phyloP scores from a whole-genome alignment of 1,139 yeast species.

The Taiozyma sp. region DNA sequence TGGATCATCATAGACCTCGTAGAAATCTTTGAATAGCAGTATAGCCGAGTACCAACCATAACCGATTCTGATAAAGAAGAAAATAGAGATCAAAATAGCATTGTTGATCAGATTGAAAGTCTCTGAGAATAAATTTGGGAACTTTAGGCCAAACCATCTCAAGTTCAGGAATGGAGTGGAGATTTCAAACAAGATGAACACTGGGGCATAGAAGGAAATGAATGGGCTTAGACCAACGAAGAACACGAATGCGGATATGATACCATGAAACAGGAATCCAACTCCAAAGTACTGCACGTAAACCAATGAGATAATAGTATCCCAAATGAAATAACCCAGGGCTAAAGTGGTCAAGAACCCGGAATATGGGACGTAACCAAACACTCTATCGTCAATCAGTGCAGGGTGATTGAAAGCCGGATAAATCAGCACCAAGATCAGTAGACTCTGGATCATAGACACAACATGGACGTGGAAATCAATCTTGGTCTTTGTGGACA shows the following conservation, averaged over 20 bases:
- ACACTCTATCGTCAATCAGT: constrained; percentile 42
- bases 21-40: constrained; percentile 49
- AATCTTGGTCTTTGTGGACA: constrained; percentile 42
- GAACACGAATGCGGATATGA: constrained; percentile 76
- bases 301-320: constrained; percentile 55
- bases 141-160: constrained; percentile 82
- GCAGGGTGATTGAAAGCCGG: constrained; percentile 59
- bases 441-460: constrained; percentile 67
- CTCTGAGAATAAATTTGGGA: constrained; percentile 54
- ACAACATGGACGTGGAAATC: constrained; percentile 81
- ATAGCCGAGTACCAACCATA: constrained; percentile 84
- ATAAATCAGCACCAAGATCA: constrained; percentile 47
- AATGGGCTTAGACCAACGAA: constrained; percentile 62
- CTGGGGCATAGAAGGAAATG: constrained; percentile 78
- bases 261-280: constrained; percentile 82
- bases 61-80: constrained; percentile 71
- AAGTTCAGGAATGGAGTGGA: constrained; percentile 91
- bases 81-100: constrained; percentile 55
- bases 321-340: constrained; percentile 92
- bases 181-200: constrained; percentile 79
- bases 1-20: constrained; percentile 33
- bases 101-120: constrained; percentile 61
- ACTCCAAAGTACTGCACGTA: constrained; percentile 63
- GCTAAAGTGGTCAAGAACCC: constrained; percentile 70
- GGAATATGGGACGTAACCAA: constrained; percentile 67